Evolutionary conservation across 2,329 filamentous ascomycete genomes (phyloP), one percentile per base, ranked within the genome.

Genomic region (Dactylellina sp.): DNA sequence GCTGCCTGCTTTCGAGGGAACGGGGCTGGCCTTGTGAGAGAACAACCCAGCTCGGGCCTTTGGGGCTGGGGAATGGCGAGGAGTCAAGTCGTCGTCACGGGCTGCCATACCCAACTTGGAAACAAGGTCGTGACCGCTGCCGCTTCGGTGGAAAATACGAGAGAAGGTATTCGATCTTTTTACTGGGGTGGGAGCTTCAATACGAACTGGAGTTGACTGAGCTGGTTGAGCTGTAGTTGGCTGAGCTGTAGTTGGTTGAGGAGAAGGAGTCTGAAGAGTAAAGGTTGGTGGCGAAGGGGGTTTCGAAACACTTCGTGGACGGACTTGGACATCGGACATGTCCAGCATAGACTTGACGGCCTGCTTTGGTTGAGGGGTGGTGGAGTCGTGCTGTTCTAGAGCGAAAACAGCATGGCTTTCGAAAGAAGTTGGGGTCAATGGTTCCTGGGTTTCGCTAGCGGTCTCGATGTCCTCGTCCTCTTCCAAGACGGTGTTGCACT

Each of bases 361-460:
- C 37, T 63, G 63, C 22, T 70, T 70, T 40, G 50, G 56, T 11
- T 59, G 55, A n/a, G 56, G 46, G 18, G 50, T 28, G 25, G 35
- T 52, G 50, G 49, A n/a, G 16, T 75, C 55, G 62, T 75, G 63
- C 24, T 62, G 57, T 16, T 75, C 71, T 66, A 74, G 53, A 42
- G 71, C 57, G 75, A 88, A 87, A 76, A 87, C 85, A 68, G 85
- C 84, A 50, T 86, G 84, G 75, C 85, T 83, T 77, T 82, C 83
- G 28, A 75, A 68, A 77, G 87, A 88, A 71, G 87, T 84, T 52
- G 87, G 88, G 20, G 87, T 89, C 68, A 87, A 82, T 47, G 87
- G 87, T 76, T 89, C 87, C 81, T 86, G 82, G 22, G 84, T 84
- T 77, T 89, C 87, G 80, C 85, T 88, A 75, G 85, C 84, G 7